Conservation (phyloP, 2,329 filamentous ascomycete species). For the Phymatotrichopsis omnivora region DNA sequence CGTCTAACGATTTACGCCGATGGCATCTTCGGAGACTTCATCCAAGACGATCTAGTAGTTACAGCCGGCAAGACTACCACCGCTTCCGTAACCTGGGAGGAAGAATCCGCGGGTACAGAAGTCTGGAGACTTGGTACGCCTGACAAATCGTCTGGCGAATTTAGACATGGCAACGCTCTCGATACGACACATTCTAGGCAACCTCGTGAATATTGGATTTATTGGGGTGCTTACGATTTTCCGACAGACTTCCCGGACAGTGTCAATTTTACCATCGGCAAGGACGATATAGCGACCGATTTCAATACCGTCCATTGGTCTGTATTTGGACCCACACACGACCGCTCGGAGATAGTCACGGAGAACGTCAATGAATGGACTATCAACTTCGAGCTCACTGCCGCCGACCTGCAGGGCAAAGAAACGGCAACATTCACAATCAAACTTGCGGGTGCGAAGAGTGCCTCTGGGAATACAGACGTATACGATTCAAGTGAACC, state of each 20-base stretch:
- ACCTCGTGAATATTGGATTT: conserved; percentile 50
- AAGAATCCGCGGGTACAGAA: conserved; percentile 48
- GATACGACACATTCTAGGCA: conserved; percentile 43
- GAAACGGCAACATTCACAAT: conserved; percentile 49
- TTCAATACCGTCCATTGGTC: conserved; percentile 59
- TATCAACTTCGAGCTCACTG: conserved; percentile 43
- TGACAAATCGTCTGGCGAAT: conserved; percentile 52
- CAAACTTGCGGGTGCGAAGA: conserved; percentile 54
- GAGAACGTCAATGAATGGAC: conserved; percentile 51
- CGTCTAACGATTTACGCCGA: conserved; percentile 54
- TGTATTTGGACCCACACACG: conserved; percentile 49
- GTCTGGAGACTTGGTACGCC: conserved; percentile 54
- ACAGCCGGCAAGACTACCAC: conserved; percentile 37
- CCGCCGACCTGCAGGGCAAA: conserved; percentile 38
- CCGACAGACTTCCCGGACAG: conserved; percentile 49
- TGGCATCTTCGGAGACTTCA: conserved; percentile 51
- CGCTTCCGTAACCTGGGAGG: conserved; percentile 41
- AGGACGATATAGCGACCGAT: conserved; percentile 41
- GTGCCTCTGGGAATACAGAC: conserved; percentile 52
- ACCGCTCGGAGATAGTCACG: conserved; percentile 40
- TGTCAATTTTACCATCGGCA: conserved; percentile 48
- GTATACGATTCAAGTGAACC: conserved; percentile 45
- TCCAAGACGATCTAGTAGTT: conserved; percentile 44
- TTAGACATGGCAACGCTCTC: conserved; percentile 45
- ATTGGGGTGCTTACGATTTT: conserved; percentile 53